Evolutionary conservation across 768 basidiomycete species (phyloP), one percentile per base, ranked within the genome.

Genomic region (Boletus reticulatus): DNA sequence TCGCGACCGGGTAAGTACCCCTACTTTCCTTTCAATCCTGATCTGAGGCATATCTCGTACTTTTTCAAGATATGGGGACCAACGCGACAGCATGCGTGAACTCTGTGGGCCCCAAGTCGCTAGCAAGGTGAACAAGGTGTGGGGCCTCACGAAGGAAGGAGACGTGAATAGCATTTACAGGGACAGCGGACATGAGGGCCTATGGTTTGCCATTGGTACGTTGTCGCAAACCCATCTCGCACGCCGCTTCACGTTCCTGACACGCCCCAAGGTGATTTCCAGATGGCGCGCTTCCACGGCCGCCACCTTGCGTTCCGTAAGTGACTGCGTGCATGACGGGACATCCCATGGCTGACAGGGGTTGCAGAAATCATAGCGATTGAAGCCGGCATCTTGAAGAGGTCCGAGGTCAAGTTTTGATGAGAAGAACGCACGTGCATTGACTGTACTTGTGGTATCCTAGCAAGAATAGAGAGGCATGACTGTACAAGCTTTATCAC

Each of bases 71-170:
- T 77, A 79, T 44, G 80, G 79, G 16, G 77, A 81, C 60, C 62
- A 74, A 0, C 71, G 72, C 20, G 70, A 73, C 12, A 69, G 73
- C 24, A 65, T 82, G 48, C 71, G 69, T 37, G 67, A 71, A 1
- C 65, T 86, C 6, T 22, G 0, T 43, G 82, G 79, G 1, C 72
- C 78, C 9, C 72, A 78, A 34, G 63, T 82, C 2, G 76, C 73
- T 0, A 64, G 75, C 51, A 72, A 76, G 64, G 72, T 85, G 55
- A 74, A 77, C 34, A 70, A 72, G 14, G 67, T 88, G 17, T 84
- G 88, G 88, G 83, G 85, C 17, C 52, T 87, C 45, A 77, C 85
- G 57, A 71, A 76, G 20, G 84, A 91, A 71, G 84, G 86, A 69
- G 86, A 89, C 63, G 62, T 83, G 22, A 69, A 75, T 2, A 76